phyloP scores from a whole-genome alignment of 768 basidiomycete species.

The Crepidotus variabilis region DNA sequence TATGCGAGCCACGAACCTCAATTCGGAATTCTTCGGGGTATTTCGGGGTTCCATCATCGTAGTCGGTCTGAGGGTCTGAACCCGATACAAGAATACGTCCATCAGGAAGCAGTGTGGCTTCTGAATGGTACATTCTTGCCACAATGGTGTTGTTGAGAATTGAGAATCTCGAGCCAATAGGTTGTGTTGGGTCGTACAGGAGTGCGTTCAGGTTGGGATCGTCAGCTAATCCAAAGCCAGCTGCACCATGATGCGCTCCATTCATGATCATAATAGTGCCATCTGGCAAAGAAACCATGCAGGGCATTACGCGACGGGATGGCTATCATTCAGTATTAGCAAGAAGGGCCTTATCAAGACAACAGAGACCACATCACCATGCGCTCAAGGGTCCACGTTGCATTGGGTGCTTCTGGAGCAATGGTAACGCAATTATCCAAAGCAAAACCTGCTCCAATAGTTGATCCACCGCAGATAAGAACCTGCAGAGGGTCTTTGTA shows the following conservation, averaged over 20 bases:
- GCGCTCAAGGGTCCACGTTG: constrained; percentile 71
- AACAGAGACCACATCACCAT: constrained; percentile 49
- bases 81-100: constrained; percentile 75
- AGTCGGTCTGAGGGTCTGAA: constrained; percentile 61
- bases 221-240: constrained; percentile 68
- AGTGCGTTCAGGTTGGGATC: constrained; percentile 63
- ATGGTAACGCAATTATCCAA: constrained; percentile 73
- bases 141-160: constrained; percentile 67
- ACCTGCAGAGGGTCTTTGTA: constrained; percentile 71
- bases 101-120: constrained; percentile 69
- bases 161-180: constrained; percentile 59
- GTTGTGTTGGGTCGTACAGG: constrained; percentile 64
- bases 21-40: constrained; percentile 78
- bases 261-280: constrained; percentile 79
- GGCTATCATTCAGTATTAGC: constrained; percentile 10
- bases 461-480: constrained; percentile 75
- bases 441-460: constrained; percentile 44
- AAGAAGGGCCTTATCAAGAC: neutral
- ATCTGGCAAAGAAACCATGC: constrained; percentile 67
- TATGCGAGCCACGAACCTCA: constrained; percentile 27
- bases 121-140: constrained; percentile 76
- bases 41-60: constrained; percentile 33
- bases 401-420: constrained; percentile 55
- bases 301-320: constrained; percentile 63
- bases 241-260: constrained; percentile 65